Conservation (phyloP, 2,329 filamentous ascomycete genomes). For the Colletotrichum endophyticum region DNA sequence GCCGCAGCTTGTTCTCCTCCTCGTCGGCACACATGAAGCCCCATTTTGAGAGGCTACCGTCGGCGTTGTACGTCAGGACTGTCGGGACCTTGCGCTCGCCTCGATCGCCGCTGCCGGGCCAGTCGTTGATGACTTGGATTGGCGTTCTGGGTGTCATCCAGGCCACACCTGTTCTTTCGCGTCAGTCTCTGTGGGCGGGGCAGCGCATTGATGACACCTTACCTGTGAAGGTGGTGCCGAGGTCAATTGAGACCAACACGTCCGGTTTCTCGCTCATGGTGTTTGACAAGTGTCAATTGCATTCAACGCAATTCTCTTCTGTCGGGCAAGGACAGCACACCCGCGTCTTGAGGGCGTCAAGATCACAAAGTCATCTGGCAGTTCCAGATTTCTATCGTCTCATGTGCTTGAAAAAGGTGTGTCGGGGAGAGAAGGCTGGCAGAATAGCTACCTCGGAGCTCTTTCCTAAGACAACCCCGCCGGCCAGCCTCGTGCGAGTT, state of each 20-base stretch:
- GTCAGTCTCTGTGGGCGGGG: accelerated
- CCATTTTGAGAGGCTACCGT: constrained; percentile 52
- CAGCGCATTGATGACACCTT: not conserved
- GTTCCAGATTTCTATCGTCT: not conserved
- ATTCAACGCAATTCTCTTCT: not conserved
- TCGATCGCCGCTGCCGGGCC: constrained; percentile 56
- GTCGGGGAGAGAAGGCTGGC: not conserved
- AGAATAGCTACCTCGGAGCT: not conserved
- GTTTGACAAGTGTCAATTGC: not conserved
- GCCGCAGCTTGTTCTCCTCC: constrained; percentile 41
- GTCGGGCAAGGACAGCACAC: not conserved
- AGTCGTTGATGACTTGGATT: constrained; percentile 54
- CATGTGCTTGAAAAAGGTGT: not conserved
- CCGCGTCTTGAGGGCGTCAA: not conserved
- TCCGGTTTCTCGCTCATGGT: not conserved
- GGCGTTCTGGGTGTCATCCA: constrained; percentile 40
- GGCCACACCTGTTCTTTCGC: constrained; percentile 32
- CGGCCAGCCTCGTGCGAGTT: not conserved
- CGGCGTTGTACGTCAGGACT: constrained; percentile 50
- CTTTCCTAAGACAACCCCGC: not conserved
- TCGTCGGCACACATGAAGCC: constrained; percentile 57
- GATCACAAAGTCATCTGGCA: not conserved
- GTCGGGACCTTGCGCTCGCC: constrained; percentile 62
- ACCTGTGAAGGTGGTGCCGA: constrained; percentile 53
- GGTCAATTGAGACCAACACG: constrained; percentile 46